Percentiles rank a stretch among this genome's conserved stretches.
Conservation (phyloP, 108 stramenopile species). For the Cyclostephanos tholiformis region DNA sequence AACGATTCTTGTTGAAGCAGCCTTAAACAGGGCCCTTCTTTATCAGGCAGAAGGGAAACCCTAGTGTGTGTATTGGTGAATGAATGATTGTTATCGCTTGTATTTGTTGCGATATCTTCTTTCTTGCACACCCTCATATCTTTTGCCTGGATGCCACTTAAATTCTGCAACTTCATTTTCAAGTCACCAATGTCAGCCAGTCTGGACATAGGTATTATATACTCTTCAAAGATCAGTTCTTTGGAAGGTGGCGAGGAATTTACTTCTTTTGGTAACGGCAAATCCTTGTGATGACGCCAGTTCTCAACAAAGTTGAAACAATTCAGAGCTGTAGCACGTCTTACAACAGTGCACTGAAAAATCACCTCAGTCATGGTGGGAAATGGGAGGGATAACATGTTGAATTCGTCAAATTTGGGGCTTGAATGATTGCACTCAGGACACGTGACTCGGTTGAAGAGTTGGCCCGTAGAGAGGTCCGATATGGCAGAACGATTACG, state of each 20-base stretch:
- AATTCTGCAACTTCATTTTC: slow-evolving; percentile 74
- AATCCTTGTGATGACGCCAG: slow-evolving; percentile 17
- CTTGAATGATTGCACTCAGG: slow-evolving; percentile 75
- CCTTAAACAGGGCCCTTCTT: slow-evolving; percentile 77
- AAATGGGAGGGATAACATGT: slow-evolving; percentile 88
- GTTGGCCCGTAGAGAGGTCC: slow-evolving; percentile 86
- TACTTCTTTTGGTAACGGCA: neutral
- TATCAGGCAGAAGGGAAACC: slow-evolving; percentile 69
- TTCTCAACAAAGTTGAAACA: slow-evolving; percentile 52
- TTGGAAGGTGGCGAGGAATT: slow-evolving; percentile 66
- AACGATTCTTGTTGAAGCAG: slow-evolving; percentile 53
- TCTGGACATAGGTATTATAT: slow-evolving; percentile 78
- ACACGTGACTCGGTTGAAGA: slow-evolving; percentile 85
- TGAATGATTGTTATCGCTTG: slow-evolving; percentile 38
- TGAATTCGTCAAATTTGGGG: slow-evolving; percentile 95
- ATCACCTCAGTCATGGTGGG: slow-evolving; percentile 88
- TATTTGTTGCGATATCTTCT: slow-evolving; percentile 57
- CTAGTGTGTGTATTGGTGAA: slow-evolving; percentile 47
- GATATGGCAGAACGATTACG: slow-evolving; percentile 82
- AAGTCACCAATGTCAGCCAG: slow-evolving; percentile 85
- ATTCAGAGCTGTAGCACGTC: slow-evolving; percentile 74
- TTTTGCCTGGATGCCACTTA: slow-evolving; percentile 70
- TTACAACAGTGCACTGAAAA: slow-evolving; percentile 74
- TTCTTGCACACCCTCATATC: slow-evolving; percentile 61
- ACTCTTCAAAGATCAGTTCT: slow-evolving; percentile 68